Conservation (phyloP, 495 filamentous ascomycete species). For the Penicillium subrubescens region DNA sequence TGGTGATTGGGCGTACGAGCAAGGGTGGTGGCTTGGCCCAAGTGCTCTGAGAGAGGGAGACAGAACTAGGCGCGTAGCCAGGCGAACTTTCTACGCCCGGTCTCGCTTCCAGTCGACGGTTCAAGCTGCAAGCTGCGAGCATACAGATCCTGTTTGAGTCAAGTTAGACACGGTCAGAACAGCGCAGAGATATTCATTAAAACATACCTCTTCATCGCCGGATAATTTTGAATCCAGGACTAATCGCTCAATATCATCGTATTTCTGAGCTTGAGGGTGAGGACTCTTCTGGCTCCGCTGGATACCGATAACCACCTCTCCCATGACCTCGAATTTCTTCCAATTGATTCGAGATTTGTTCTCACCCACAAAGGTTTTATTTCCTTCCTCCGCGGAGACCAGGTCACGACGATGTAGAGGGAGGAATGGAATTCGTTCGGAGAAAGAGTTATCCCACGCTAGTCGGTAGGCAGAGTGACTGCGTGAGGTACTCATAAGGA, state of each 20-base stretch:
- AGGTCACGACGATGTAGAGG: conserved; percentile 89
- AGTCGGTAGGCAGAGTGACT: conserved; percentile 92
- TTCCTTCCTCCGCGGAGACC: conserved; percentile 89
- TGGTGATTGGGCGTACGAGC: background rate
- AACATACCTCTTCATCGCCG: conserved; percentile 52
- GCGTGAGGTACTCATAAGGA: conserved; percentile 90
- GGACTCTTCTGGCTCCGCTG: conserved; percentile 87
- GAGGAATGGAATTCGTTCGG: conserved; percentile 89
- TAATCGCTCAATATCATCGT: conserved; percentile 67
- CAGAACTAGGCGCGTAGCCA: conserved; percentile 37
- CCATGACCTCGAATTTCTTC: conserved; percentile 97
- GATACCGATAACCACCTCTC: conserved; percentile 85
- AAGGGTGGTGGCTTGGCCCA: background rate
- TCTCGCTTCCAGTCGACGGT: conserved; percentile 43
- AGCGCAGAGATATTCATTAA: background rate
- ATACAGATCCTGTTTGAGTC: conserved; percentile 42
- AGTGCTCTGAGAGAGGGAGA: background rate
- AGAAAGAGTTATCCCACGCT: conserved; percentile 92
- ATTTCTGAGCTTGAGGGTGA: conserved; percentile 68
- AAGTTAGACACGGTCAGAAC: conserved; percentile 12
- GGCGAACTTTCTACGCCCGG: conserved; percentile 46
- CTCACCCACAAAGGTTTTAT: conserved; percentile 79
- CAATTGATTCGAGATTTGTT: conserved; percentile 84
- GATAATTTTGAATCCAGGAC: conserved; percentile 67
- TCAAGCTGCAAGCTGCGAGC: conserved; percentile 49